A percentile compares a stretch with the other conserved stretches of the same genome.
phyloP scores from a whole-genome alignment of 176 grass and related monocot genomes.

The Puccinellia tenuiflora region DNA sequence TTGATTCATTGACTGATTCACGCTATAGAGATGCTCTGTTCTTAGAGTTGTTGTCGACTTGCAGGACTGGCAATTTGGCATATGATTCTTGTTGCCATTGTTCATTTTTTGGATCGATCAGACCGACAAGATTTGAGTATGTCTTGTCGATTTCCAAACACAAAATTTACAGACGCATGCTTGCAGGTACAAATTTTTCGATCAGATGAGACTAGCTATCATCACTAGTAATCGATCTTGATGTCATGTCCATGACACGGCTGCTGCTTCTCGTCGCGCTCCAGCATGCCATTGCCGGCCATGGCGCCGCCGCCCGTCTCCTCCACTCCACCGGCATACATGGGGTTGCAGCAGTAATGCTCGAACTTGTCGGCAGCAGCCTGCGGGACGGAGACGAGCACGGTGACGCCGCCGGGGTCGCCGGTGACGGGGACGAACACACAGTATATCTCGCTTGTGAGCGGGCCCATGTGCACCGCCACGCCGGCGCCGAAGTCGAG shows the following conservation, averaged over 20 bases:
- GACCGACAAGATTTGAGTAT: not conserved
- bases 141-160: not conserved
- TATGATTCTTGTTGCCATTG: not conserved
- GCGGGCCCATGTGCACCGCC: constrained; percentile 74
- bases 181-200: too few relatives aligned
- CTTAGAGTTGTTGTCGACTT: too few relatives aligned
- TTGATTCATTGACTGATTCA: not conserved
- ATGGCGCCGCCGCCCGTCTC: not conserved
- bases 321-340: not conserved
- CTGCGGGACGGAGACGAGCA: constrained; percentile 76
- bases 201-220: not conserved
- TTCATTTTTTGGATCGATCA: not conserved
- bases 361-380: constrained; percentile 44
- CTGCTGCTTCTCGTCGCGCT: not conserved
- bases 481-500: constrained; percentile 73
- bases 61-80: not conserved
- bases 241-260: not conserved
- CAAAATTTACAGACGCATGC: not conserved
- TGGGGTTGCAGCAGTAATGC: constrained; percentile 41
- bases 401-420: constrained; percentile 53
- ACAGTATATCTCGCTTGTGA: constrained; percentile 95
- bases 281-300: not conserved
- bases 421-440: constrained; percentile 68
- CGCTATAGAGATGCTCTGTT: not conserved
- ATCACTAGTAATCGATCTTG: not conserved